Percentiles rank a stretch among this genome's conserved stretches.
These are phyloP conservation scores for Pisolithus orientalis DNA, from an alignment of 768 basidiomycete species.

Conservation along the genomic window DNA sequence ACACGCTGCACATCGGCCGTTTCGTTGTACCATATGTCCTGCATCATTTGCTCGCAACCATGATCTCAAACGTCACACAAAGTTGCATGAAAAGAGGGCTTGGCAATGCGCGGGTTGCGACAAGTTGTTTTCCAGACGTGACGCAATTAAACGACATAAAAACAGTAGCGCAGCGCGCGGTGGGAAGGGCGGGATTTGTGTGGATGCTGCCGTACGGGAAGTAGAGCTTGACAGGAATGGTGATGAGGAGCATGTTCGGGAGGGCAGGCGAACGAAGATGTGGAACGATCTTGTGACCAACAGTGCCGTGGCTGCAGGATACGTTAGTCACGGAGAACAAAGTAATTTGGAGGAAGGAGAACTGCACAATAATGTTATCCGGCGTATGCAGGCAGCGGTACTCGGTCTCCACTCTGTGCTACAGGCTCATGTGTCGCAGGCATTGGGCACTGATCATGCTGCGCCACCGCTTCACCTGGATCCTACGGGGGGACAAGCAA, in stretches of 20 bases:
- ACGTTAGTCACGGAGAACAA: conserved; percentile 11
- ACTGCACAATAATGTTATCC: conserved; percentile 41
- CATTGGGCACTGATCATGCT: conserved; percentile 38
- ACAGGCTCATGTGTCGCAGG: conserved; percentile 51
- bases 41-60: conserved; percentile 76
- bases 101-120: conserved; percentile 71
- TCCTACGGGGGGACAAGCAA: conserved; percentile 55
- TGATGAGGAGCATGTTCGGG: conserved; percentile 35
- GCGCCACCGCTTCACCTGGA: conserved; percentile 31
- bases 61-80: conserved; percentile 72
- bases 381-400: conserved; percentile 45
- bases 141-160: conserved; percentile 76
- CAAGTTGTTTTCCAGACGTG: conserved; percentile 69
- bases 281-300: conserved; percentile 56
- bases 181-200: conserved; percentile 45
- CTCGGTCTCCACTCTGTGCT: conserved; percentile 50
- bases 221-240: conserved; percentile 42
- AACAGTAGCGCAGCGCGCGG: conserved; percentile 50
- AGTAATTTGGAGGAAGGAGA: conserved; percentile 56
- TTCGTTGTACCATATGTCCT: conserved; percentile 57
- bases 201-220: conserved; percentile 55
- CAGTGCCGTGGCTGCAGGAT: conserved; percentile 9
- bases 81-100: conserved; percentile 64
- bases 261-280: conserved; percentile 55
- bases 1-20: conserved; percentile 61